Conservation (phyloP, 2,329 filamentous ascomycete genomes). For the Colletotrichum sp. region DNA sequence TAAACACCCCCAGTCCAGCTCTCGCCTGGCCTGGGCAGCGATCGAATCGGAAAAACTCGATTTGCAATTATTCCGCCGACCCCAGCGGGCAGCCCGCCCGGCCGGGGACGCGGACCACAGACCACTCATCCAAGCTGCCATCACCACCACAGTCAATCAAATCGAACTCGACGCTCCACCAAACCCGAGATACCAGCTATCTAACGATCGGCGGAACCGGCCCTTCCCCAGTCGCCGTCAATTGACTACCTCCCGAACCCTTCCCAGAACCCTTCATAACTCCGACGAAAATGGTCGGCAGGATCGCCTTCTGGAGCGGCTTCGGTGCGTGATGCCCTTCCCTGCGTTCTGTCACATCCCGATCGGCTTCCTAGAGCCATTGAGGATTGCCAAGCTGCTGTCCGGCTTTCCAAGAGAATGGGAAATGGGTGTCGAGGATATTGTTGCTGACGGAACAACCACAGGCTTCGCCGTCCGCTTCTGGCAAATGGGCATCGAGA, state of each 20-base stretch:
- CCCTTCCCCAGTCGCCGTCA: constrained; percentile 5
- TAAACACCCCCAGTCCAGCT: background rate
- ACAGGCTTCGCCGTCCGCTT: constrained; percentile 88
- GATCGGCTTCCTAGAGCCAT: background rate
- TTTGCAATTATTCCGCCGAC: constrained; percentile 20
- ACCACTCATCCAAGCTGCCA: constrained; percentile 11
- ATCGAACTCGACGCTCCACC: background rate
- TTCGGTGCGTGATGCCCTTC: constrained; percentile 72
- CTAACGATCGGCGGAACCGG: constrained; percentile 5
- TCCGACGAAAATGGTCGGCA: constrained; percentile 57
- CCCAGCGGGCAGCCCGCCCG: background rate
- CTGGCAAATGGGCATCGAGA: constrained; percentile 98
- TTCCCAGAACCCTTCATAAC: background rate
- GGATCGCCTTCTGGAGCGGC: constrained; percentile 82
- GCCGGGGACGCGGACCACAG: constrained; percentile 1
- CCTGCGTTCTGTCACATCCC: background rate
- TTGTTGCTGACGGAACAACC: constrained; percentile 23
- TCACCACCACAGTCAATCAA: background rate
- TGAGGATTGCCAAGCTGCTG: background rate
- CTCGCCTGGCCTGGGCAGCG: background rate
- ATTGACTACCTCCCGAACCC: background rate
- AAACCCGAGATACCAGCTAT: background rate
- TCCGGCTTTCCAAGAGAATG: constrained; percentile 14
- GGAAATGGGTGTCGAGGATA: background rate
- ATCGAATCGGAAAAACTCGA: constrained; percentile 20